Evolutionary conservation across 768 basidiomycete genomes (phyloP).

Genomic region (Lactifluus piperatus): DNA sequence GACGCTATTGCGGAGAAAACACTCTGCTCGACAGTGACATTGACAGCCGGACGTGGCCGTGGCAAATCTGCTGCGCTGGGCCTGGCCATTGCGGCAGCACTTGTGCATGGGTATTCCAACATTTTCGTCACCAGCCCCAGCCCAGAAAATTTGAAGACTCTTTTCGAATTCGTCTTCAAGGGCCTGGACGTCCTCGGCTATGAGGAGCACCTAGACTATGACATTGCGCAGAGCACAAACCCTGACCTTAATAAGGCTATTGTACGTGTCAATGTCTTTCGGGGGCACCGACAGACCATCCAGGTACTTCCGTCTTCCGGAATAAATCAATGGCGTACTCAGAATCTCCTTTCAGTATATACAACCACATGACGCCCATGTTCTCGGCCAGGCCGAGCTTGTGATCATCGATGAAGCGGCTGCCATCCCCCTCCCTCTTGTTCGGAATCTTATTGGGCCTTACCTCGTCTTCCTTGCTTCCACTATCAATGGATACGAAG

Average conservation of each 20-base stretch:
- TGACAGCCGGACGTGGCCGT: conserved; percentile 90
- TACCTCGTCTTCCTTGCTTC: conserved; percentile 98
- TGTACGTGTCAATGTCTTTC: conserved; percentile 90
- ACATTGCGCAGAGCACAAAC: conserved; percentile 91
- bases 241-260: conserved; percentile 93
- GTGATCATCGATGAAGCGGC: conserved; percentile 98
- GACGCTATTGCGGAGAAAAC: conserved; percentile 93
- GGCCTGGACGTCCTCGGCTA: conserved; percentile 91
- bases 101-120: conserved; percentile 92
- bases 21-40: conserved; percentile 85
- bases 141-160: conserved; percentile 93
- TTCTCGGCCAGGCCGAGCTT: conserved; percentile 94
- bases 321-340: not conserved
- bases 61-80: conserved; percentile 98
- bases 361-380: conserved; percentile 95
- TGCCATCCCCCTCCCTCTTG: conserved; percentile 93
- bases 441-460: conserved; percentile 87
- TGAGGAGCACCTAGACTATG: conserved; percentile 97
- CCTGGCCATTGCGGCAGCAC: conserved; percentile 84
- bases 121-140: conserved; percentile 97
- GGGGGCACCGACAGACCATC: conserved; percentile 90
- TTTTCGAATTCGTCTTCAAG: conserved; percentile 98
- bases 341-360: conserved; percentile 62
- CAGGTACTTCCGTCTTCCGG: conserved; percentile 48
- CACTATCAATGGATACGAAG: conserved; percentile 99